These are phyloP conservation scores for Acrocalymma vagum DNA, from an alignment of 2,329 filamentous ascomycete genomes.

Conservation along the genomic window DNA sequence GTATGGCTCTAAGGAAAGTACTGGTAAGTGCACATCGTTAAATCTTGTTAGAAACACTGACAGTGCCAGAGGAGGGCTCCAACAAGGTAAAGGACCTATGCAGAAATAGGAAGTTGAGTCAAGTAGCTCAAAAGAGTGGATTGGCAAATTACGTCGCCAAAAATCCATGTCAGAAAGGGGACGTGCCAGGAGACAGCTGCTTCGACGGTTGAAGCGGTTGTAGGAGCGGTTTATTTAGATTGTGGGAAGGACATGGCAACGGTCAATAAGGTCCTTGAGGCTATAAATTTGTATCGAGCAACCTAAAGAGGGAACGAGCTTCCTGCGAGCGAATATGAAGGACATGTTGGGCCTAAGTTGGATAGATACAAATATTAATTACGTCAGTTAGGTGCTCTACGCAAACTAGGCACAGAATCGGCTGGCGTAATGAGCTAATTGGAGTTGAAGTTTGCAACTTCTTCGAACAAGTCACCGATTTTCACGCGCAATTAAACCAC, in stretches of 20 bases:
- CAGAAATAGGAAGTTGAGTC: slow-evolving; percentile 3
- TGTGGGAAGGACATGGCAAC: slow-evolving; percentile 1
- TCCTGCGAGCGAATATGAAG: no score
- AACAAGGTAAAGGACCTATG: not conserved
- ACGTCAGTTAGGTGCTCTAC: no score
- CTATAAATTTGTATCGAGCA: no score
- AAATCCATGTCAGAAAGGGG: slow-evolving; percentile 9
- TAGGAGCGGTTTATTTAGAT: slow-evolving; percentile 13
- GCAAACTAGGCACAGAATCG: no score
- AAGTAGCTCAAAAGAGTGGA: slow-evolving; percentile 6
- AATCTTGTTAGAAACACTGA: not conserved
- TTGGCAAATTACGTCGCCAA: slow-evolving; percentile 3
- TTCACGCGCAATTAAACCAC: no score
- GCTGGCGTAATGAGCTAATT: no score
- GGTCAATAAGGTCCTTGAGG: slow-evolving; percentile 6
- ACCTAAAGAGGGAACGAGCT: no score
- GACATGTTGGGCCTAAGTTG: no score
- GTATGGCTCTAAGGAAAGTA: slow-evolving; percentile 2
- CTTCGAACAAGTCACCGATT: no score
- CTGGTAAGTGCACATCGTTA: slow-evolving; percentile 6
- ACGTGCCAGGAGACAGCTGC: slow-evolving; percentile 7
- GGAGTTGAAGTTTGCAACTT: no score
- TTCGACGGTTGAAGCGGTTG: slow-evolving; percentile 12
- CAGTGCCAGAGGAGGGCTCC: not conserved
- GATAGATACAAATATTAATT: no score